Conservation (phyloP, 2,329 filamentous ascomycete genomes). For the Sporothrix schenckii region DNA sequence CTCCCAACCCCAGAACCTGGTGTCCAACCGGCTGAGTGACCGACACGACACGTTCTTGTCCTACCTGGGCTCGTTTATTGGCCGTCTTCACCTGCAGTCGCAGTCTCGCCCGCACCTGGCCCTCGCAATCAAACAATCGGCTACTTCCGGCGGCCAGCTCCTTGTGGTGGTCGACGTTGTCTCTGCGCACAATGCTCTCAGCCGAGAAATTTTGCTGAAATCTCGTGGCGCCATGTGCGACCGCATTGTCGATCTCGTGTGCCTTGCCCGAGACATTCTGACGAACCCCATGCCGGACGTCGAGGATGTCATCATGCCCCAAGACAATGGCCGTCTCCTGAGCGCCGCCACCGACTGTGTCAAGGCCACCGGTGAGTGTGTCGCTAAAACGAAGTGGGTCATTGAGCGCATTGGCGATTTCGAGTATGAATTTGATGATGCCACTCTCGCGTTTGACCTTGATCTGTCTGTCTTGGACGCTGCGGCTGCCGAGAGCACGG, state of each 20-base stretch:
- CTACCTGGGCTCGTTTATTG: slow-evolving; percentile 90
- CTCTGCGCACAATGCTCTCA: slow-evolving; percentile 72
- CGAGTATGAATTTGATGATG: slow-evolving; percentile 73
- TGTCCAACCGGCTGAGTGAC: slow-evolving; percentile 77
- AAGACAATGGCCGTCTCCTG: slow-evolving; percentile 75
- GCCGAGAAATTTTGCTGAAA: slow-evolving; percentile 66
- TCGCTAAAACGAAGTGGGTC: slow-evolving; percentile 80
- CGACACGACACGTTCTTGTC: slow-evolving; percentile 89
- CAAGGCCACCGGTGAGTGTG: slow-evolving; percentile 85
- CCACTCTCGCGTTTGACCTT: slow-evolving; percentile 55
- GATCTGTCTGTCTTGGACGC: slow-evolving; percentile 59
- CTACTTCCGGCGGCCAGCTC: slow-evolving; percentile 77
- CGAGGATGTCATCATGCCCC: slow-evolving; percentile 77
- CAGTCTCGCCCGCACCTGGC: slow-evolving; percentile 83
- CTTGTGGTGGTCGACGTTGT: slow-evolving; percentile 80
- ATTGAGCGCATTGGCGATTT: slow-evolving; percentile 91
- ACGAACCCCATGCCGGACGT: slow-evolving; percentile 67
- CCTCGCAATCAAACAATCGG: slow-evolving; percentile 79
- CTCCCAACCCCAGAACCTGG: slow-evolving; percentile 69
- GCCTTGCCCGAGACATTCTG: slow-evolving; percentile 78
- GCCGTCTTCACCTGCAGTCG: slow-evolving; percentile 85
- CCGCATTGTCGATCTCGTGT: slow-evolving; percentile 77
- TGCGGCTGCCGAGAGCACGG: slow-evolving; percentile 44
- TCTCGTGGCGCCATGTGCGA: slow-evolving; percentile 77
- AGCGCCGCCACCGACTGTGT: slow-evolving; percentile 84